These are phyloP conservation scores for Santalum album DNA, from an alignment of 164 flowering plant genomes.

Conservation along the genomic window DNA sequence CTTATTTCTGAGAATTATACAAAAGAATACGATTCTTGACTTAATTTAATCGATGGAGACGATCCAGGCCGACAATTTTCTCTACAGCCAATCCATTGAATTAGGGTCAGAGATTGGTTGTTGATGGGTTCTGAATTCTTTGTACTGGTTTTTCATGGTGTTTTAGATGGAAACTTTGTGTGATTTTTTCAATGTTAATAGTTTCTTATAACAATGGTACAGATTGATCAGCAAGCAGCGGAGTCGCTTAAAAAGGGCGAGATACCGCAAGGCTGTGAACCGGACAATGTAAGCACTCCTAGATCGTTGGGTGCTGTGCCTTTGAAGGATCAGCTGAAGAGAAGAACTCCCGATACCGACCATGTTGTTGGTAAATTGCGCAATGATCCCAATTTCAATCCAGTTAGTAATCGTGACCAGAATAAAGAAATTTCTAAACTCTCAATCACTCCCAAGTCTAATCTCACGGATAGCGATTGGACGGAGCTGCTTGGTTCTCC, in stretches of 20 bases:
- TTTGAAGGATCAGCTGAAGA: slow-evolving; percentile 83
- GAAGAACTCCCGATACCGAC: slow-evolving; percentile 28
- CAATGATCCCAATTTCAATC: slow-evolving; percentile 13
- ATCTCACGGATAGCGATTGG: slow-evolving; percentile 70
- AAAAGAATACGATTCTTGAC: too few relatives aligned
- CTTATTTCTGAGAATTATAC: too few relatives aligned
- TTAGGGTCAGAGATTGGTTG: too few relatives aligned
- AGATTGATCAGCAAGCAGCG: slow-evolving; percentile 98
- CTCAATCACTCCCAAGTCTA: slow-evolving; percentile 17
- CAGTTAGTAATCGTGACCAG: neutral
- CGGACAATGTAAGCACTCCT: slow-evolving; percentile 12
- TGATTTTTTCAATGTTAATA: too few relatives aligned
- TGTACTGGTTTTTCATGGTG: too few relatives aligned
- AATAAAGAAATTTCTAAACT: slow-evolving; percentile 17
- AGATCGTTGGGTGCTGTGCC: slow-evolving; percentile 37
- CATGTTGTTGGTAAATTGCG: slow-evolving; percentile 18
- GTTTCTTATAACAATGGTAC: slow-evolving; percentile 5
- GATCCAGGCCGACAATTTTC: too few relatives aligned
- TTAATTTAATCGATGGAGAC: too few relatives aligned
- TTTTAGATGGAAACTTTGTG: too few relatives aligned
- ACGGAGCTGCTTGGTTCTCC: slow-evolving; percentile 66
- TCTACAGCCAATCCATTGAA: too few relatives aligned
- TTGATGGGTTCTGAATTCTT: too few relatives aligned
- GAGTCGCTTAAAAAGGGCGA: slow-evolving; percentile 72
- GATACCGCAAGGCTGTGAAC: slow-evolving; percentile 26